These are phyloP conservation scores for Penicillium sp. DNA, from an alignment of 2,329 filamentous ascomycete genomes.

Conservation along the genomic window DNA sequence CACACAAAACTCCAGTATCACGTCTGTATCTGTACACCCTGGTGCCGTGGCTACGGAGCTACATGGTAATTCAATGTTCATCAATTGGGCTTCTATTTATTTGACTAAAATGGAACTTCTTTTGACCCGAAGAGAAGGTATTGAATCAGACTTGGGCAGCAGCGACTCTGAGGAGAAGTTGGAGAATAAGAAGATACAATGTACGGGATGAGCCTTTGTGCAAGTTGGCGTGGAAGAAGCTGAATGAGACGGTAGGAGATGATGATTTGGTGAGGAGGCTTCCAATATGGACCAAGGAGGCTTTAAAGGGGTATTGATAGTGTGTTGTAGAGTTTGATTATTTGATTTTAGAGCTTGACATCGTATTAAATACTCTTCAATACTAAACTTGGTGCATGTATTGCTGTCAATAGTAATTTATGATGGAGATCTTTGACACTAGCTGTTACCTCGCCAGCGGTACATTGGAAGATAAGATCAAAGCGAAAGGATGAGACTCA, in stretches of 20 bases:
- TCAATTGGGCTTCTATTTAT: conserved; percentile 18
- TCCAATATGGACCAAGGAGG: conserved; percentile 21
- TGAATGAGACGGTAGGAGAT: conserved; percentile 13
- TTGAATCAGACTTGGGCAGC: conserved; percentile 50
- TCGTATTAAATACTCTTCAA: background rate
- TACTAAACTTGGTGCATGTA: background rate
- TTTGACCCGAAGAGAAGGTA: conserved; percentile 42
- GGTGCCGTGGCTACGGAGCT: conserved; percentile 48
- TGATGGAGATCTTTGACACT: background rate
- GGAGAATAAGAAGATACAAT: conserved; percentile 11
- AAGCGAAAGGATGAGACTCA: no score
- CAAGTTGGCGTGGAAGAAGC: background rate
- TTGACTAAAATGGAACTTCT: conserved; percentile 8
- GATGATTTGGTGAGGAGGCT: conserved; percentile 12
- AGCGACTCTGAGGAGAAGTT: conserved; percentile 29
- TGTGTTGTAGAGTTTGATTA: background rate
- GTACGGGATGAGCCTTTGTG: conserved; percentile 21
- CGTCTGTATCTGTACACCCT: conserved; percentile 46
- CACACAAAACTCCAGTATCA: conserved; percentile 43
- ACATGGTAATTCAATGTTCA: conserved; percentile 24
- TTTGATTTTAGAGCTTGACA: background rate
- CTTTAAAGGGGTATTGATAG: conserved; percentile 1
- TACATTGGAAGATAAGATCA: background rate
- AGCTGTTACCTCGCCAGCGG: background rate
- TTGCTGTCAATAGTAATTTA: background rate